Conservation (phyloP, 257 asterid species). For the Jasminum sambac region DNA sequence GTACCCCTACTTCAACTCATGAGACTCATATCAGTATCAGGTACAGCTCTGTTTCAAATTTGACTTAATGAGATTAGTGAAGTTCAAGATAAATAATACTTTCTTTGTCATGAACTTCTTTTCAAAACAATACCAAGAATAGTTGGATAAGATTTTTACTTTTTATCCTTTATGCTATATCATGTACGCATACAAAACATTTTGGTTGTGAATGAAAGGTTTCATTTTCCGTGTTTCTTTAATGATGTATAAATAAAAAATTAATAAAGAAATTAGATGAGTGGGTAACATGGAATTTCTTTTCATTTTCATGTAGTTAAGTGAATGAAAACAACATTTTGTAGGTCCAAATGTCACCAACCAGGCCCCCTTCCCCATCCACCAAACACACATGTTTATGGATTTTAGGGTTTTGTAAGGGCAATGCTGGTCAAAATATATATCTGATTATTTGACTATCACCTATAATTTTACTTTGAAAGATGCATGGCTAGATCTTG, state of each 20-base stretch:
- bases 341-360: conserved; percentile 24
- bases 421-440: neutral
- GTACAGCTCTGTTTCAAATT: too few relatives aligned
- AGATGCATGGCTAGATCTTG: too few relatives aligned
- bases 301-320: conserved; percentile 24
- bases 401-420: neutral
- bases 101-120: too few relatives aligned
- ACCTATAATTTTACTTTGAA: neutral
- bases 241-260: neutral
- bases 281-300: conserved; percentile 28
- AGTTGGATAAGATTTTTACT: too few relatives aligned
- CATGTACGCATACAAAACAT: neutral
- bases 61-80: neutral
- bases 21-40: too few relatives aligned
- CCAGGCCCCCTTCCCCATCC: neutral
- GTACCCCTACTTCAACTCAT: too few relatives aligned
- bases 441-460: neutral
- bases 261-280: neutral
- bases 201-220: conserved; percentile 20
- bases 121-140: too few relatives aligned
- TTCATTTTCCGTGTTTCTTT: conserved; percentile 6
- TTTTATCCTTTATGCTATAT: too few relatives aligned
- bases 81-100: too few relatives aligned
- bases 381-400: neutral
- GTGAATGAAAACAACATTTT: conserved; percentile 18